Evolutionary conservation across 2,329 filamentous ascomycete species (phyloP).

Genomic region (Pyrenophora graminea): DNA sequence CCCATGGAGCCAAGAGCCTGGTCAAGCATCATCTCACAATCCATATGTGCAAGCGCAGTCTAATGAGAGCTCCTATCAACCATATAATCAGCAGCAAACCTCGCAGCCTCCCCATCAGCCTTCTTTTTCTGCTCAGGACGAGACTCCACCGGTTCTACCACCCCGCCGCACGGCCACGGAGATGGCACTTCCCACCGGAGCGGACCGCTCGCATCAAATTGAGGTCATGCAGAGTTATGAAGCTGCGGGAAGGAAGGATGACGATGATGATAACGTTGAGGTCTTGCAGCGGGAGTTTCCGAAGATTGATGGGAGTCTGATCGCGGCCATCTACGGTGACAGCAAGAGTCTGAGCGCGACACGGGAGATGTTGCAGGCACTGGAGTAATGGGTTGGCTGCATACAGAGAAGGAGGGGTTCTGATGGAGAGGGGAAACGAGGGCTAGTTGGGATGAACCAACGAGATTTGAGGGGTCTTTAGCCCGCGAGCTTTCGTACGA

Average conservation of each 20-base stretch:
- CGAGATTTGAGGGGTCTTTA: too few species aligned
- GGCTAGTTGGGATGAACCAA: background rate
- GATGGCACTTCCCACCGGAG: conserved; percentile 46
- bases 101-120: conserved; percentile 11
- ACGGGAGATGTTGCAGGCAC: conserved; percentile 51
- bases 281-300: conserved; percentile 51
- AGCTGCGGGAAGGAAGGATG: conserved; percentile 37
- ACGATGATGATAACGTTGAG: conserved; percentile 50
- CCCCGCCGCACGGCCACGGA: conserved; percentile 42
- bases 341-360: conserved; percentile 48
- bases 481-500: too few species aligned
- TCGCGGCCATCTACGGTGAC: conserved; percentile 53
- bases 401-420: background rate
- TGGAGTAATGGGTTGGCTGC: conserved; percentile 23
- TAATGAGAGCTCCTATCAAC: conserved; percentile 11
- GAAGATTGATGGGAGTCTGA: conserved; percentile 49
- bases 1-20: conserved; percentile 16
- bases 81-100: conserved; percentile 8
- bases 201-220: conserved; percentile 50
- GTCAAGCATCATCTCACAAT: conserved; percentile 12
- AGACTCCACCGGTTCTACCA: conserved; percentile 30
- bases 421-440: background rate
- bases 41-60: conserved; percentile 9
- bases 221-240: conserved; percentile 50
- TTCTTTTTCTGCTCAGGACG: conserved; percentile 9